Base-by-base conservation (phyloP, 2,329 filamentous ascomycete genomes). In the Colletotrichum tanaceti region DNA sequence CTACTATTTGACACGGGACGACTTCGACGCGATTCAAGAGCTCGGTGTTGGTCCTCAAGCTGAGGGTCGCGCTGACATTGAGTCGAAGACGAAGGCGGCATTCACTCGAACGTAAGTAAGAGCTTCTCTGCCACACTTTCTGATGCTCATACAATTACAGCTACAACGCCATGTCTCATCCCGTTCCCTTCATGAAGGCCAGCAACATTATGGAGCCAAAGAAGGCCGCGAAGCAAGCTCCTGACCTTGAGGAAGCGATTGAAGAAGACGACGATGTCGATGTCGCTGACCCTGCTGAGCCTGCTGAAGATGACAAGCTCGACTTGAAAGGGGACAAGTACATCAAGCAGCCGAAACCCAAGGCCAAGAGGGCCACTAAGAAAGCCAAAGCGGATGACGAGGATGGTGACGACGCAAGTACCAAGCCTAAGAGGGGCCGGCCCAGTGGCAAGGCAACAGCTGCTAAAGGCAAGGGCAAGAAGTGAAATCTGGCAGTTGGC, bases 291-390 rank as follows among this genome's bases (percentile, higher is more conserved):
- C 77, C 83, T 3, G 86, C 81, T 1, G 87, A 89, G 49, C 88
- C 85, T 1, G 90, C 90, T 0, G 91, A 93, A 4, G 91, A 92
- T 0, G 91, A 93, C 14, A 92, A 94, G 61, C 82, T 90, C n/a
- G 93, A 97, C 77, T 79, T 98, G 59, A 93, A 91, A 75, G 97
- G 95, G 77, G 96, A 99, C 80, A 98, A 98, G 79, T 98, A 97
- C 75, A 94, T 98, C 77, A 97, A 96, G 79, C 87, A 91, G 76
- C 93, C 95, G 14, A 98, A 97, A 85, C 89, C 80, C 5, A 89
- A 88, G 7, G 75, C 79, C n/a, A 83, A 83, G 74, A 83, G 82
- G 72, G 70, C 78, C 0, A 72, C 57, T 74, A 77, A 32, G 71
- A 76, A 57, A 59, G 80, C 70, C 52, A 84, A 84, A 64, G 80